Evolutionary conservation across 371 early-diverging fungal genomes (phyloP), one percentile per base, ranked within the genome.

Genomic region (Mucor indicus): DNA sequence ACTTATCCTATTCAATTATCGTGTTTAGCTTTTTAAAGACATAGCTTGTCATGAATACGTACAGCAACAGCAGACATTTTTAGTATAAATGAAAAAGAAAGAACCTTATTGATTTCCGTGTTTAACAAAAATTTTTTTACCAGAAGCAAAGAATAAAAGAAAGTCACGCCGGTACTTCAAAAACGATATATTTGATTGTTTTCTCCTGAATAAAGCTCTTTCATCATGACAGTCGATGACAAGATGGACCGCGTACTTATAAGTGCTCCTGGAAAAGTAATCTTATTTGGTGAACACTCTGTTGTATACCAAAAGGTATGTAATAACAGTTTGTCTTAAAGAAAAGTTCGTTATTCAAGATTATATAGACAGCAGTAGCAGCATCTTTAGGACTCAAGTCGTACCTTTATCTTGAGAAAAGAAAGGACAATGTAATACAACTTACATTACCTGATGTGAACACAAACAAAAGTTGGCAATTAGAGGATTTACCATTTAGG

Each of bases 231-330:
- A n/a, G 29, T 23, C 11, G 22, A 32, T 21, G 40, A 49, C 20
- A 38, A 38, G 27, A 45, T 42, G 29, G 47, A 59, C 21, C 62
- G 56, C 31, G 25, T 66, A 9, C 51, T 72, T 16, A 68, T 85
- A 17, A 89, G 89, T 35, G 90, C 95, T 7, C 98, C 98, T 0
- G 98, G 94, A 44, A 98, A 98, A 67, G 89, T 91, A 51, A 98
- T 98, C 53, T 62, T 97, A 39, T 96, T 97, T 80, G 98, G 98
- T 38, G 98, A 98, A 59, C 98, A 98, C 54, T 92, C 96, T 1
- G 98, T 95, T 11, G 98, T 98, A 17, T 91, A 98, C 62, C 90
- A 92, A 55, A 95, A 94, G 82, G 91, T 91, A 72, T 20, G 10
- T 29, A 45, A 45, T 38, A 43, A 37, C 8, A n/a, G n/a, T n/a